Evolutionary conservation across 441 rosid genomes (phyloP), one percentile per base, ranked within the genome.

Genomic region (Geranium incanum): DNA sequence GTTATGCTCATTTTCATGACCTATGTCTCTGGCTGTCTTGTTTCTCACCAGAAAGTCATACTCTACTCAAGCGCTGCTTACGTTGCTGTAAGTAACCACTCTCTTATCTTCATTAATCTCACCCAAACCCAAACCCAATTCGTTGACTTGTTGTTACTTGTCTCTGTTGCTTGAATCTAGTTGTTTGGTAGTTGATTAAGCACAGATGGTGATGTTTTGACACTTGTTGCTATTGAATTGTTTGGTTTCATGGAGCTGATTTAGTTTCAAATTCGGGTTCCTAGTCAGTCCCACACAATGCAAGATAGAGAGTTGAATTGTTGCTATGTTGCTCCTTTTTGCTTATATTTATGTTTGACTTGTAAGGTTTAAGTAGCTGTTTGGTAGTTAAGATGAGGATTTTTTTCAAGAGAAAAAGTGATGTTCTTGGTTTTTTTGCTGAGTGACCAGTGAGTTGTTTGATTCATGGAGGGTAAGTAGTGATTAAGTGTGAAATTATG

Each of bases 1-100:
- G 23, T 57, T 57, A 57, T 57, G 64, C 64, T 57, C 64, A 57
- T 57, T 15, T 5, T 57, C 64, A 57, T 57, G 64, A n/a, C 64
- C 11, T 57, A 57, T 57, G 64, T 57, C 64, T 57, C 64, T 5
- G 23, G 64, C 64, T 57, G 28, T 57, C 64, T 15, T 15, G 64
- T 57, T 57, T 18, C 64, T 15, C 21, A 57, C 23, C 19, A 57
- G 5, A 57, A 57, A 57, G 64, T 57, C 64, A 57, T 57, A 9
- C 3, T 57, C 23, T 57, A 18, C 3, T 57, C 64, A 16, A 57
- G 64, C 23, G 64, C 9, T 57, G 64, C 23, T 19, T 57, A 57
- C 23, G 3, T 57, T 57, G 64, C 11, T 18, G 64, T 57, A 5
- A 16, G 19, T 52, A 39, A 39, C 50, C 11, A 43, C 50, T 43